Base-by-base conservation (phyloP, 352 stramenopile species). In the Globisporangium apiculatum region DNA sequence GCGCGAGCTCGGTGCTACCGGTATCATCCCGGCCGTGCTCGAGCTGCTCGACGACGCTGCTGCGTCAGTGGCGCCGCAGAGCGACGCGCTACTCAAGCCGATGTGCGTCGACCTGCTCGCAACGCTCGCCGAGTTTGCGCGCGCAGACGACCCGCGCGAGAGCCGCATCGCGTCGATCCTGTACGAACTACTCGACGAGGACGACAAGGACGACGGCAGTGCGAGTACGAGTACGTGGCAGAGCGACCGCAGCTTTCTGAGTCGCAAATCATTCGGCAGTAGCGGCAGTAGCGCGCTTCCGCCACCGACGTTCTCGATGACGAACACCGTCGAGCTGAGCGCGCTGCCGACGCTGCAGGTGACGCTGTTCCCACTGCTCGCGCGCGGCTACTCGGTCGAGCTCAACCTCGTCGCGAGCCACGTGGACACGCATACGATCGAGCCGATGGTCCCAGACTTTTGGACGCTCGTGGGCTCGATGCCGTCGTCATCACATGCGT, bases 31-130 rank as follows among this genome's bases (percentile, higher is more conserved):
- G 3, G 67, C 69, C 14, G 67, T 83, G 18, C 60, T 89, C n/a
- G 69, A 79, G 51, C 67, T 85, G 12, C 61, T 91, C 4, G 68
- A 87, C 31, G 53, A 68, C 42, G 35, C 61, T 62, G 51, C 51
- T 6, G 18, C 18, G 18, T 24, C 18, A 24, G 18, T 24, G 18
- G 41, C 41, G 69, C 49, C 17, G 53, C 14, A 55, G 8, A 42
- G 42, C 31, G 64, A 81, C 38, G 37, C 64, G 3, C 49, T 72
- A 24, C 66, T 87, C 3, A 69, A 88, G 57, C 71, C 57, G 45
- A 88, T 91, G 75, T 89, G 79, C 54, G 55, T 87, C 3, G 76
- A 89, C 61, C 56, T 91, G 52, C 64, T 91, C 36, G 78, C 79
- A 0, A 68, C 68, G 37, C 65, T 91, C 3, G 81, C 81, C 3